phyloP scores from a whole-genome alignment of 108 stramenopile species.

The Cyclotella sp. region DNA sequence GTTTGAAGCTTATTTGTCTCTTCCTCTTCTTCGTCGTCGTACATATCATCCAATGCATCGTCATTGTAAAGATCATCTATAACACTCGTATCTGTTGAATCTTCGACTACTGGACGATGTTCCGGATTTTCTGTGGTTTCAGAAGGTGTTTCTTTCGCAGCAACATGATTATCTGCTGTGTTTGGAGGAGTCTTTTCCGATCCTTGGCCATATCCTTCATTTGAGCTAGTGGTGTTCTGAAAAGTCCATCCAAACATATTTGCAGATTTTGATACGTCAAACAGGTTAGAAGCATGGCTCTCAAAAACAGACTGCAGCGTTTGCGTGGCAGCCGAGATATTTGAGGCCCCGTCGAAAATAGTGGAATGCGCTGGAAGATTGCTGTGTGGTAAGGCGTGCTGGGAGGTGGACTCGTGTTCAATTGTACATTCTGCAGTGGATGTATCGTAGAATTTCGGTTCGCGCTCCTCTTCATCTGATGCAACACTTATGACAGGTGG shows the following conservation, averaged over 20 bases:
- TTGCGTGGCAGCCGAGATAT: conserved; percentile 5
- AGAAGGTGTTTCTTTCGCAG: background rate
- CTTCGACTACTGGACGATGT: background rate
- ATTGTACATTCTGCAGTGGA: background rate
- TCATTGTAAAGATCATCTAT: conserved; percentile 36
- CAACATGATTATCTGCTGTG: background rate
- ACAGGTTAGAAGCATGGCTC: conserved; percentile 25
- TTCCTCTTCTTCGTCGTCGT: conserved; percentile 42
- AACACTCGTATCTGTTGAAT: conserved; percentile 7
- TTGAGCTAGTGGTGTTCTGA: background rate
- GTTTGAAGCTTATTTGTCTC: conserved; percentile 21
- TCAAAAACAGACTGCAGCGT: conserved; percentile 32
- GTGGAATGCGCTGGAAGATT: background rate
- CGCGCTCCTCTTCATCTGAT: background rate
- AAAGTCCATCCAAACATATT: conserved; percentile 23
- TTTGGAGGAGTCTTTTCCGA: background rate
- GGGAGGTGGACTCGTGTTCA: background rate
- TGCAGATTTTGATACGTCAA: conserved; percentile 21
- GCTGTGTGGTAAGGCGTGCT: background rate
- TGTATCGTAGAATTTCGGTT: background rate
- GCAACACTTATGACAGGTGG: background rate
- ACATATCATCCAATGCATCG: conserved; percentile 52
- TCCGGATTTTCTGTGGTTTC: background rate
- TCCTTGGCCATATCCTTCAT: background rate
- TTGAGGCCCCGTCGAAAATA: background rate